Evolutionary conservation across 352 stramenopile genomes (phyloP).

Genomic region (Pythium brassicae): DNA sequence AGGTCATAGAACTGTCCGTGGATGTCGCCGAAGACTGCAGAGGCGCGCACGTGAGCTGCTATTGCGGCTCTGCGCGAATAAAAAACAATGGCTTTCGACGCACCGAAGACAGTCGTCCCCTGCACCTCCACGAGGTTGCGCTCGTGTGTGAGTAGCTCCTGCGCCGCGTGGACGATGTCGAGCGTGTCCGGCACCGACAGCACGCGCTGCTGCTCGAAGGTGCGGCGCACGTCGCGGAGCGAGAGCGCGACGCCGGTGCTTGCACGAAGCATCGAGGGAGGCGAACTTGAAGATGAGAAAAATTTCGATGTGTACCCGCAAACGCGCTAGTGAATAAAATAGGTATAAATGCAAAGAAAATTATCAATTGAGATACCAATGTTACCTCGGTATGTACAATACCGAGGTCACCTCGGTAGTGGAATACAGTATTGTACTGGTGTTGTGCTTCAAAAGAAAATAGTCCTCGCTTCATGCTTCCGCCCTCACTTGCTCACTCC

Average conservation of each 20-base stretch:
- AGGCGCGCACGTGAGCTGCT: neutral
- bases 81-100: neutral
- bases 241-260: slow-evolving; percentile 23
- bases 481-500: too few relatives aligned
- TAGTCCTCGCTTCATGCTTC: too few relatives aligned
- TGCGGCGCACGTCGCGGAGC: slow-evolving; percentile 27
- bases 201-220: slow-evolving; percentile 59
- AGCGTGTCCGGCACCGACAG: slow-evolving; percentile 58
- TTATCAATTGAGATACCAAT: too few relatives aligned
- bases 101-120: slow-evolving; percentile 27
- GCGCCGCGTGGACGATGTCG: slow-evolving; percentile 60
- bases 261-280: too few relatives aligned
- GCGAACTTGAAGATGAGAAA: too few relatives aligned
- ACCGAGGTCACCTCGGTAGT: too few relatives aligned
- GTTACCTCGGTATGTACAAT: too few relatives aligned
- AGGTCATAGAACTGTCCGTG: slow-evolving; percentile 83
- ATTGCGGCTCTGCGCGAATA: neutral
- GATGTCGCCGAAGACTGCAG: slow-evolving; percentile 72
- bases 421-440: too few relatives aligned
- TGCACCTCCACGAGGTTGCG: slow-evolving; percentile 54
- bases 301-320: too few relatives aligned
- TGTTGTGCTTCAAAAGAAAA: too few relatives aligned
- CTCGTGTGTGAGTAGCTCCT: slow-evolving; percentile 54
- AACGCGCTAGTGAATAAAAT: too few relatives aligned
- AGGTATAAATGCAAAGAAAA: too few relatives aligned